Evolutionary conservation across 148 eudicot genomes (phyloP), one percentile per base, ranked within the genome.

Genomic region (Dysphania ambrosioides): DNA sequence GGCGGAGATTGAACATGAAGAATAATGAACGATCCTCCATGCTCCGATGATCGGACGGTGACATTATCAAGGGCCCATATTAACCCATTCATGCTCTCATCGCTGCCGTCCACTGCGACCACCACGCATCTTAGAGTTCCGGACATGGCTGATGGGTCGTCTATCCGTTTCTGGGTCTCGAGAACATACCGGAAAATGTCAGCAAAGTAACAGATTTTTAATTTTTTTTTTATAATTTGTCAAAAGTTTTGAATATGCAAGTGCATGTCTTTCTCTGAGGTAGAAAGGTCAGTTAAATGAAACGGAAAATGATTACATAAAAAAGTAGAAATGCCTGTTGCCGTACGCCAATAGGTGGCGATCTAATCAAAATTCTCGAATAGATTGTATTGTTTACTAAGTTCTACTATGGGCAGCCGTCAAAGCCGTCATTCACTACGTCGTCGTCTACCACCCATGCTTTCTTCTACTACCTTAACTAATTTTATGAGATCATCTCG

Each of bases 31-130:
- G 84, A 82, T 24, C 92, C 87, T 8, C 79, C 85, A 34, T 83
- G 73, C 1, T 82, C 74, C 12, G 83, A 16, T 3, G 90, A 69
- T 73, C 75, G 71, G 68, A 90, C 86, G 71, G 81, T 82, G 80
- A 92, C 83, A 57, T 92, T 92, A 8, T 83, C 80, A 15, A 88
- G 79, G 32, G 97, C 90, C 97, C 97, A 92, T 8, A 76, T 83
- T 29, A 92, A 71, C 32, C 90, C 93, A 84, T 85, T 81, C 93
- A 90, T 92, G 78, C 97, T 90, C 78, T 87, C 91, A 42, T 92
- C 91, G 70, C 97, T 90, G n/a, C 97, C 93, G 51, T 92, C 97
- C 5, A 90, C 97, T 61, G 97, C 81, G 35, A 90, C 93, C 72
- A 92, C 72, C 65, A 88, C 97, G 68, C 85, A 84, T 2, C 78